These are phyloP conservation scores for Rhodotorula sp. DNA, from an alignment of 1,284 basidiomycete species.

Conservation along the genomic window DNA sequence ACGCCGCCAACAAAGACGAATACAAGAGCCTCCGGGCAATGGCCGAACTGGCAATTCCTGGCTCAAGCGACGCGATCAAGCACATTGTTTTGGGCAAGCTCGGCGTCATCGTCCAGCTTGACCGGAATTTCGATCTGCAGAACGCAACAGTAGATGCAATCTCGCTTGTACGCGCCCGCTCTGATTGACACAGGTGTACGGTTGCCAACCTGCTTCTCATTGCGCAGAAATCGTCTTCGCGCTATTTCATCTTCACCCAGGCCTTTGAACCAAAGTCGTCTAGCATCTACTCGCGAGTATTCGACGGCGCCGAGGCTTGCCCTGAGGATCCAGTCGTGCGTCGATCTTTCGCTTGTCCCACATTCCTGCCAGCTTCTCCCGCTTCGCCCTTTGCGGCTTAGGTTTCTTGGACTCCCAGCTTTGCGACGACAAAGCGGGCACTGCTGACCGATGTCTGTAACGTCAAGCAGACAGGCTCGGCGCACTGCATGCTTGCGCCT, in stretches of 20 bases:
- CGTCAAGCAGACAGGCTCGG: conserved; percentile 56
- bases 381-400: background rate
- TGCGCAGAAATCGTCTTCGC: background rate
- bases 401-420: no score
- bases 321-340: conserved; percentile 59
- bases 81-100: background rate
- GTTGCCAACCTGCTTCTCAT: background rate
- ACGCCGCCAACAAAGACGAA: background rate
- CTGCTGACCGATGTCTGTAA: no score
- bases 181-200: fast-evolving
- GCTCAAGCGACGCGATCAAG: background rate
- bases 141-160: background rate
- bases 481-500: conserved; percentile 59
- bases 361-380: no score
- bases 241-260: conserved; percentile 30
- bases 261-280: background rate
- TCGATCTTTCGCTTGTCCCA: background rate
- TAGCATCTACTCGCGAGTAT: conserved; percentile 60
- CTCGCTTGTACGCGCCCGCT: conserved; percentile 8
- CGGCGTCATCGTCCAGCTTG: conserved; percentile 23
- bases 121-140: conserved; percentile 10
- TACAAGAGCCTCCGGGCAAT: background rate
- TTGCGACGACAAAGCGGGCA: no score
- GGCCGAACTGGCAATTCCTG: background rate
- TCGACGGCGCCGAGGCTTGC: conserved; percentile 54